phyloP scores from a whole-genome alignment of 148 eudicot genomes.

The Rhododendron williamsianum region DNA sequence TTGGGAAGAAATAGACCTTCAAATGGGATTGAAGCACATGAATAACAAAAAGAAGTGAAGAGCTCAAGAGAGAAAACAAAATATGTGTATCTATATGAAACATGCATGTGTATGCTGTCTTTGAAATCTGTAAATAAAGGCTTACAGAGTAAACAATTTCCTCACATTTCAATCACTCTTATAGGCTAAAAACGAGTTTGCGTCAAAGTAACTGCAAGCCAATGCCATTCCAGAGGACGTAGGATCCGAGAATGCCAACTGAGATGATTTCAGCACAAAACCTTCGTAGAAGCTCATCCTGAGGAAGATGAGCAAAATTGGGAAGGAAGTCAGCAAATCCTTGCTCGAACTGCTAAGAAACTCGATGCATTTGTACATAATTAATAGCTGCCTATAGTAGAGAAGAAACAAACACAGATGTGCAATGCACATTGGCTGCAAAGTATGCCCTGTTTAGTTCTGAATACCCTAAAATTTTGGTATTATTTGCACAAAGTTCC shows the following conservation, averaged over 20 bases:
- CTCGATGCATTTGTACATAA: background rate
- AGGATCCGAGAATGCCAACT: conserved; percentile 20
- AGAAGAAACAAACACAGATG: background rate
- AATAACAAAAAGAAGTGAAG: background rate
- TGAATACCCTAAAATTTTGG: background rate
- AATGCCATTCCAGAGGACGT: conserved; percentile 19
- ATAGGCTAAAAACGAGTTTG: conserved; percentile 15
- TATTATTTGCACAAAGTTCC: background rate
- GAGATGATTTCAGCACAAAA: conserved; percentile 7
- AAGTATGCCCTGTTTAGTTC: background rate
- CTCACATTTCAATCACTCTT: background rate
- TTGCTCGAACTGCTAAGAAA: background rate
- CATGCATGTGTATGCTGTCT: background rate
- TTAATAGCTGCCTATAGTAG: background rate
- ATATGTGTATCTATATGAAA: background rate
- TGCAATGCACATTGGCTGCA: background rate
- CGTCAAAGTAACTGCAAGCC: conserved; percentile 15
- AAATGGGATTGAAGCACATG: background rate
- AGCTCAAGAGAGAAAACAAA: background rate
- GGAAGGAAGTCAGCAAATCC: background rate
- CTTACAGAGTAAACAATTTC: background rate
- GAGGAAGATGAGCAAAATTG: background rate
- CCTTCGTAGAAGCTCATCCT: conserved; percentile 17
- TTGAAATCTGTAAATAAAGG: background rate
- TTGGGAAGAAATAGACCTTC: background rate